Conservation (phyloP, 495 filamentous ascomycete species). For the Neurospora terricola region DNA sequence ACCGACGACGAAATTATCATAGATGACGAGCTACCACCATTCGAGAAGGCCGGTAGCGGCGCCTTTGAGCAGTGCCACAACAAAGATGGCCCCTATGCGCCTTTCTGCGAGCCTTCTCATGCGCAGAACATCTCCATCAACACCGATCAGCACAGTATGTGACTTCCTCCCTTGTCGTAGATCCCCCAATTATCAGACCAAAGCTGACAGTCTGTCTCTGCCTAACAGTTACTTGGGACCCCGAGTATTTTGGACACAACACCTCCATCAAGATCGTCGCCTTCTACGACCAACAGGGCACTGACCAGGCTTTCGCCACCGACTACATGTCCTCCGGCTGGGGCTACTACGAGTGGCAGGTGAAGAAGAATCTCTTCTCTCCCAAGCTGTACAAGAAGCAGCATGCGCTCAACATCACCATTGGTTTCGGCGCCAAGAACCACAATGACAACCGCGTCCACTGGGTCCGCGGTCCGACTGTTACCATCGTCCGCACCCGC, state of each 20-base stretch:
- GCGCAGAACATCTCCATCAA: slow-evolving; percentile 20
- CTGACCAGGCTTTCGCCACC: slow-evolving; percentile 28
- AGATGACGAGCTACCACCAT: slow-evolving; percentile 20
- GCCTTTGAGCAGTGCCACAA: slow-evolving; percentile 30
- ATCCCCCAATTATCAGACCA: not conserved
- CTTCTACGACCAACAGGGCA: slow-evolving; percentile 23
- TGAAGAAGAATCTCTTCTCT: slow-evolving; percentile 17
- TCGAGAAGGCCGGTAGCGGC: slow-evolving; percentile 17
- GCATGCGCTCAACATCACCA: slow-evolving; percentile 28
- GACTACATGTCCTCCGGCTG: slow-evolving; percentile 19
- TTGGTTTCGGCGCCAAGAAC: slow-evolving; percentile 25
- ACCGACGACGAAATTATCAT: slow-evolving; percentile 20
- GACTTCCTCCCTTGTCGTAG: not conserved
- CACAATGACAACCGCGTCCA: slow-evolving; percentile 4
- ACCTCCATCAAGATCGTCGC: slow-evolving; percentile 26
- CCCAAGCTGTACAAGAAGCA: slow-evolving; percentile 12
- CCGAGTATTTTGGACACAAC: slow-evolving; percentile 29
- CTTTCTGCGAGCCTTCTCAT: slow-evolving; percentile 29
- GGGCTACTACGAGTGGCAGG: slow-evolving; percentile 33
- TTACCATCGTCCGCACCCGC: slow-evolving; percentile 18
- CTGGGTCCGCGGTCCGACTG: slow-evolving; percentile 23
- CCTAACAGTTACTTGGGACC: slow-evolving; percentile 34
- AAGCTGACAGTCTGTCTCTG: not conserved
- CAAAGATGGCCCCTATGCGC: slow-evolving; percentile 21
- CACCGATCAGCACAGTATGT: slow-evolving; percentile 32